Conservation (phyloP, 345 rosid genomes). For the Brassica incana region DNA sequence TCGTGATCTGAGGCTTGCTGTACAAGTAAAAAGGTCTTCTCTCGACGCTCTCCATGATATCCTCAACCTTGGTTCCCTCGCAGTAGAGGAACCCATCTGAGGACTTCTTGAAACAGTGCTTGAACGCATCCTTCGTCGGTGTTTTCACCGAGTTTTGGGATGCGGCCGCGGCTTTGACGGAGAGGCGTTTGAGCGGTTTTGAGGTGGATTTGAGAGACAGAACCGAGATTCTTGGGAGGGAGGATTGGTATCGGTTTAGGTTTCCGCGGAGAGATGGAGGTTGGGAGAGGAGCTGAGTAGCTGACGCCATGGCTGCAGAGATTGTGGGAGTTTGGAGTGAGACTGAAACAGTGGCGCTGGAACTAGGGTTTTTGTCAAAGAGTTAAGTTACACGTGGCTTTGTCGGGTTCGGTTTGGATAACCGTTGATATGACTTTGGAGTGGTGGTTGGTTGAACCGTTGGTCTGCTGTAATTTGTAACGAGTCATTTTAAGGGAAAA, state of each 20-base stretch:
- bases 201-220: conserved; percentile 41
- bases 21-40: conserved; percentile 86
- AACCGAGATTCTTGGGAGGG: conserved; percentile 44
- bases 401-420: neutral
- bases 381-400: conserved; percentile 18
- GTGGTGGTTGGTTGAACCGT: no score
- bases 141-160: conserved; percentile 53
- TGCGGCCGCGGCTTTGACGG: conserved; percentile 54
- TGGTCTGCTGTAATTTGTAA: no score
- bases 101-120: conserved; percentile 81
- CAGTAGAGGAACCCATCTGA: conserved; percentile 85
- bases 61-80: conserved; percentile 77
- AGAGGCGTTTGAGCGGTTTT: conserved; percentile 40
- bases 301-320: conserved; percentile 29
- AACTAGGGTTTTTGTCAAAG: conserved; percentile 28
- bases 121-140: conserved; percentile 41
- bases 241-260: conserved; percentile 37
- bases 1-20: conserved; percentile 85
- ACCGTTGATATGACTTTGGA: no score
- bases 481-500: no score
- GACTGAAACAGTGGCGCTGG: conserved; percentile 11
- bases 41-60: conserved; percentile 76
- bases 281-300: conserved; percentile 34
- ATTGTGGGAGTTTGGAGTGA: neutral
- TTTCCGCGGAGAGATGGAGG: conserved; percentile 46